Base-by-base conservation (phyloP, 805 yeast genomes). In the Saturnispora zaruensis region DNA sequence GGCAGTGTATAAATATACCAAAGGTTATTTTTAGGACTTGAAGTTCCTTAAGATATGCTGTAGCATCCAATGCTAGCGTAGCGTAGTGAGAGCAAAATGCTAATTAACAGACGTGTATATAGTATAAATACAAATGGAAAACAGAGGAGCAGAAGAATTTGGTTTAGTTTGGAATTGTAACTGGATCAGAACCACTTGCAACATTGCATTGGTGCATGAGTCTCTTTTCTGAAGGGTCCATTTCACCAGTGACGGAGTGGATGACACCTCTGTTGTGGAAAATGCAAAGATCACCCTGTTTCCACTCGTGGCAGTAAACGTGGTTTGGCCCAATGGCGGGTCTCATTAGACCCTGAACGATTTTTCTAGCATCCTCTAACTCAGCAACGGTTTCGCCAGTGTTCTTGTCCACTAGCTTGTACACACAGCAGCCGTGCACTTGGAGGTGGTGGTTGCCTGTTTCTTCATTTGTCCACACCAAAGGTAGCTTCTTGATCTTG, bases 161-260 rank as follows among this genome's bases (percentile, higher is more conserved):
- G 95, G 95, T 61, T 84, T 91, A n/a, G 61, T 18, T 16, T 18
- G 14, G 26, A 24, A 41, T 9, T 3, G 50, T 48, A 4, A 34
- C 34, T n/a, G 96, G 95, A 61, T 84, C 91, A 14, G 62, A 56
- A 7, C 88, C 90, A 61, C 87, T 78, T 20, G 96, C 95, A 64
- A 88, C 85, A 69, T 88, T 88, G 69, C 96, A 88, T 70, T 88
- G 96, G 63, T 88, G 96, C 95, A 88, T 87, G 62, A 88, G 72
- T 66, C 96, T 78, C 59, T 78, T 79, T 62, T 87, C 93, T 44
- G 84, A 87, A 18, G 76, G 75, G 18, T 77, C 81, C 67, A 88
- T 83, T 66, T 87, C 95, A 47, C 96, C 95, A 14, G 96, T 87
- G 30, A 88, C 96, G 1, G 91, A 80, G 64, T 88, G 96, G 84